Percentiles rank a stretch among this genome's conserved stretches.
These are phyloP conservation scores for Trichomonas gallinae DNA, from an alignment of 208 protist genomes.

Conservation along the genomic window DNA sequence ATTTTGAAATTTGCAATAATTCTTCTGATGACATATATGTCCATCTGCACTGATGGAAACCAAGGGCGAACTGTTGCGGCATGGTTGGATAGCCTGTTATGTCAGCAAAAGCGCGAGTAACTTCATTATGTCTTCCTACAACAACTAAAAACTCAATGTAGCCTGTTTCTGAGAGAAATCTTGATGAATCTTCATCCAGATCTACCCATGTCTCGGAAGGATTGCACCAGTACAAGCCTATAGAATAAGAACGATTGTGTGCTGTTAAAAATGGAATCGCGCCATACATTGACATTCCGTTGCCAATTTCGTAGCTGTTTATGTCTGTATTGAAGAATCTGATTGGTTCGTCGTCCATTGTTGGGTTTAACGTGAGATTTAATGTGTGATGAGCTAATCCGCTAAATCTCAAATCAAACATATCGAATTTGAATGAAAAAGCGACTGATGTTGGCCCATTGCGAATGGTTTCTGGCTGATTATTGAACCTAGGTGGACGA, in stretches of 20 bases:
- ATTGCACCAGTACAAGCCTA: neutral
- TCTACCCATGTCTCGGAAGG: neutral
- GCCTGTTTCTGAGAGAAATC: slow-evolving; percentile 61
- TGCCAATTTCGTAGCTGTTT: neutral
- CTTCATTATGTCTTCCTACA: slow-evolving; percentile 60
- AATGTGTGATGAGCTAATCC: neutral
- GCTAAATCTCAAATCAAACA: neutral
- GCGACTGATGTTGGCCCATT: neutral
- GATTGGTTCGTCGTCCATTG: neutral
- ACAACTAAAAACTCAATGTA: slow-evolving; percentile 85
- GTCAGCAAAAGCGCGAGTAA: slow-evolving; percentile 68
- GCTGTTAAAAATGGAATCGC: slow-evolving; percentile 77
- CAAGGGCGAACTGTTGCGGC: slow-evolving; percentile 80
- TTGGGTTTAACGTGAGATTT: neutral
- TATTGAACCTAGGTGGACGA: neutral
- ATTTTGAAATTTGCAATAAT: slow-evolving; percentile 39
- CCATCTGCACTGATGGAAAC: slow-evolving; percentile 94
- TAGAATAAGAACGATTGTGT: slow-evolving; percentile 42
- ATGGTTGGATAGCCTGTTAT: slow-evolving; percentile 71
- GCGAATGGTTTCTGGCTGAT: neutral
- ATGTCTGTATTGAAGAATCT: slow-evolving; percentile 12
- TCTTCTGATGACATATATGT: slow-evolving; percentile 76
- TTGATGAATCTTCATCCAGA: neutral
- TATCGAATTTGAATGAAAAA: neutral
- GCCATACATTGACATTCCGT: slow-evolving; percentile 66